A percentile compares a stretch with the other conserved stretches of the same genome.
phyloP scores from a whole-genome alignment of 2,329 filamentous ascomycete species.

The Hortaea werneckii region DNA sequence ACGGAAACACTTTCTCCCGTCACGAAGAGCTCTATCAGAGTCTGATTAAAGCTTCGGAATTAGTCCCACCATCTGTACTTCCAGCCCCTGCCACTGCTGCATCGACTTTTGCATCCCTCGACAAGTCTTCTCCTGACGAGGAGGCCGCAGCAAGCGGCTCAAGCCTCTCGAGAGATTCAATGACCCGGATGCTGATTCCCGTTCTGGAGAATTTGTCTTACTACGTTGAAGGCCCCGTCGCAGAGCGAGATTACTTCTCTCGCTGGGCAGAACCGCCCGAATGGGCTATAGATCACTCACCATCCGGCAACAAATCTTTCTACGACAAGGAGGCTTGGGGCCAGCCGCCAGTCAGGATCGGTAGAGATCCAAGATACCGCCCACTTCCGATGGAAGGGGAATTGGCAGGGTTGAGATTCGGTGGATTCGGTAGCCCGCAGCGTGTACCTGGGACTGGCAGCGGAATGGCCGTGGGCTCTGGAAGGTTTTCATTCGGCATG shows the following conservation, averaged over 20 bases:
- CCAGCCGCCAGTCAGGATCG: conserved; percentile 26
- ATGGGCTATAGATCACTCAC: conserved; percentile 29
- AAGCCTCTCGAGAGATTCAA: conserved; percentile 3
- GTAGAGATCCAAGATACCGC: conserved; percentile 27
- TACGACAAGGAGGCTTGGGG: conserved; percentile 29
- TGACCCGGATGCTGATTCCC: conserved; percentile 30
- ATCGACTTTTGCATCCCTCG: conserved; percentile 2
- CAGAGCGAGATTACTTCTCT: conserved; percentile 30
- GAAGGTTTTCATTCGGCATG: not conserved
- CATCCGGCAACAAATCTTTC: conserved; percentile 31
- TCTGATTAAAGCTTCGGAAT: conserved; percentile 11
- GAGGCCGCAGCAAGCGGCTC: not conserved
- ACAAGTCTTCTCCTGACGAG: not conserved
- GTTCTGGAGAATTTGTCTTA: conserved; percentile 33
- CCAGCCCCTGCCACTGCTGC: conserved; percentile 1
- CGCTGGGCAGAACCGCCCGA: conserved; percentile 29
- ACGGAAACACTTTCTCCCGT: conserved; percentile 20
- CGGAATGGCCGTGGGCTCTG: not conserved
- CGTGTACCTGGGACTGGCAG: not conserved
- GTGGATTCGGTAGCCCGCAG: conserved; percentile 6
- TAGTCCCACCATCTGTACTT: not conserved
- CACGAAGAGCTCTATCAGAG: conserved; percentile 21
- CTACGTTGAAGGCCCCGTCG: conserved; percentile 28
- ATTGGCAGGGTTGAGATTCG: conserved; percentile 6
- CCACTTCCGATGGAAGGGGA: conserved; percentile 1